Conservation (phyloP, 192 early-diverging fungal species). For the Backusella tuberculispora region DNA sequence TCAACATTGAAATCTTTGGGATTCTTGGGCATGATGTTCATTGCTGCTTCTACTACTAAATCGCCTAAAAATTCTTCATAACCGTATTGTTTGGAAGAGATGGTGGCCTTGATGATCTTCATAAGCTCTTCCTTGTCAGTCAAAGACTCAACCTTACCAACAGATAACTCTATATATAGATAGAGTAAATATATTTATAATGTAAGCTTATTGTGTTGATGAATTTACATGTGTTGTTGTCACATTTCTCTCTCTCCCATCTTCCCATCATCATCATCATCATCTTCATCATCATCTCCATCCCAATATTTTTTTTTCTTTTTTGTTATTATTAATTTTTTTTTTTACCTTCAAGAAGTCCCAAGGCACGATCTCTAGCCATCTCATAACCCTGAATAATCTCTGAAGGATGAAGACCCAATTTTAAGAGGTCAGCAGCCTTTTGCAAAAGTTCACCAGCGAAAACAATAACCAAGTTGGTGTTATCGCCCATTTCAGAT, state of each 20-base stretch:
- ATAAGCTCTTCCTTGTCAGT: slow-evolving; percentile 62
- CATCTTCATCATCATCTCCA: background rate
- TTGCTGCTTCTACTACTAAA: slow-evolving; percentile 84
- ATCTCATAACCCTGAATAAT: slow-evolving; percentile 94
- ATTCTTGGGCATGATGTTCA: slow-evolving; percentile 90
- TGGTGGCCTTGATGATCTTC: slow-evolving; percentile 78
- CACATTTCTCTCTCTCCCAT: background rate
- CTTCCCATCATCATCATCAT: background rate
- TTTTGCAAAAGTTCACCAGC: slow-evolving; percentile 94
- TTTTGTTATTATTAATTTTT: background rate
- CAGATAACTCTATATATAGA: slow-evolving; percentile 58
- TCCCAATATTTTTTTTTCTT: no score
- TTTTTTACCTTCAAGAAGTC: slow-evolving; percentile 74
- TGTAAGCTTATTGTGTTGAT: no score
- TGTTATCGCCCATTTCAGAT: slow-evolving; percentile 93
- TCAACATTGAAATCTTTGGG: slow-evolving; percentile 92
- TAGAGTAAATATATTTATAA: background rate
- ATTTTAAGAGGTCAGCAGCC: slow-evolving; percentile 89
- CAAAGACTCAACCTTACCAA: slow-evolving; percentile 63
- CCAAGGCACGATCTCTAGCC: slow-evolving; percentile 81
- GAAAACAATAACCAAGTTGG: slow-evolving; percentile 95
- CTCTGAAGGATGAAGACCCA: slow-evolving; percentile 95
- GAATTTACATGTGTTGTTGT: no score
- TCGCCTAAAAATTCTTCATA: slow-evolving; percentile 86
- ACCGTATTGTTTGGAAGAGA: slow-evolving; percentile 95